Conservation (phyloP, 257 asterid species). For the Voacanga thouarsii region DNA sequence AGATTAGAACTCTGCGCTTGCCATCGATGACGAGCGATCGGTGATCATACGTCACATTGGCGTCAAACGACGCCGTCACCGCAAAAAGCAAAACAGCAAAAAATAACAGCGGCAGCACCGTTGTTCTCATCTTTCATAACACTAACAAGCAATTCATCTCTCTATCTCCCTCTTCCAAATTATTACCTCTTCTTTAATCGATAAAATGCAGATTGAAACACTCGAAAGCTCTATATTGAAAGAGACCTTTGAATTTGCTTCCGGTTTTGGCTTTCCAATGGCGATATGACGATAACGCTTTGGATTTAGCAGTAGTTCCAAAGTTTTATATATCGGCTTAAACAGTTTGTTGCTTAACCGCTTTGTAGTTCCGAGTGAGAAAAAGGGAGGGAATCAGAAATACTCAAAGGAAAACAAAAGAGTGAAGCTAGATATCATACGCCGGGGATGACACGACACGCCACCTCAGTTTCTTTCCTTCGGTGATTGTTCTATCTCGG, state of each 20-base stretch:
- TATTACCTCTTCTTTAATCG: neutral
- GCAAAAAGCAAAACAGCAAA: neutral
- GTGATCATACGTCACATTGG: slow-evolving; percentile 39
- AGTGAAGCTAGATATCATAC: neutral
- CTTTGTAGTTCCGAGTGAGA: neutral
- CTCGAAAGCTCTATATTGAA: neutral
- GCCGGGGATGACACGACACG: slow-evolving; percentile 4
- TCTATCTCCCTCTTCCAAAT: neutral
- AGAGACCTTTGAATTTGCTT: neutral
- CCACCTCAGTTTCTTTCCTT: neutral
- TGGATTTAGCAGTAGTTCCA: neutral
- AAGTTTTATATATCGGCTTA: neutral
- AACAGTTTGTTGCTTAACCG: neutral
- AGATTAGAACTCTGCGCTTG: slow-evolving; percentile 48
- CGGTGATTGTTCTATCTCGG: neutral
- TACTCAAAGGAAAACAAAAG: slow-evolving; percentile 7
- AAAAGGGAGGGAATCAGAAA: neutral
- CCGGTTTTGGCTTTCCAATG: neutral
- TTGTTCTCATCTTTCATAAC: neutral
- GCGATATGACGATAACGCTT: neutral
- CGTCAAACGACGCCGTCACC: slow-evolving; percentile 10
- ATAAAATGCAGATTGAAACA: neutral
- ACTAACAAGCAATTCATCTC: neutral
- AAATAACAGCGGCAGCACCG: neutral
- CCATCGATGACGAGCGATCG: slow-evolving; percentile 67